Conservation (phyloP, 2,329 filamentous ascomycete species). For the Fusarium hainanense region DNA sequence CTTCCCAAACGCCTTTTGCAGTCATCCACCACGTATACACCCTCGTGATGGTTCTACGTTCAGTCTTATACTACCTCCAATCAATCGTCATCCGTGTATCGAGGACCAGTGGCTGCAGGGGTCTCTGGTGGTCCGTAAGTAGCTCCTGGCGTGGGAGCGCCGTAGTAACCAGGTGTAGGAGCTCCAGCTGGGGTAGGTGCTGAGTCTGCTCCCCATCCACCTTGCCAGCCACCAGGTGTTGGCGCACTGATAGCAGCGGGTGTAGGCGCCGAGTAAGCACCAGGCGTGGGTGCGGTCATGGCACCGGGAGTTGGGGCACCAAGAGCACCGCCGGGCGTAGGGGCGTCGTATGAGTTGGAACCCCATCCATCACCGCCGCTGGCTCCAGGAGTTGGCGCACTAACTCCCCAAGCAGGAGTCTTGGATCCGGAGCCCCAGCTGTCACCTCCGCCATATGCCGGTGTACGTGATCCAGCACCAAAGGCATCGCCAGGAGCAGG, state of each 20-base stretch:
- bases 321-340: slow-evolving; percentile 70
- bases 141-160: slow-evolving; percentile 74
- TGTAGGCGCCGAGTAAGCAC: slow-evolving; percentile 73
- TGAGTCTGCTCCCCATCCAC: slow-evolving; percentile 69
- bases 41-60: slow-evolving; percentile 4
- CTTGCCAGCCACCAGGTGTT: slow-evolving; percentile 73
- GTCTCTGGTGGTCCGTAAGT: slow-evolving; percentile 66
- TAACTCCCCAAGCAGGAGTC: slow-evolving; percentile 77
- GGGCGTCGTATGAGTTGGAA: slow-evolving; percentile 72
- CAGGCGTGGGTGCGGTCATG: slow-evolving; percentile 77
- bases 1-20: slow-evolving; percentile 39
- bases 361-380: slow-evolving; percentile 70
- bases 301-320: slow-evolving; percentile 71
- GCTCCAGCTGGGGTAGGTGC: slow-evolving; percentile 75
- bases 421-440: slow-evolving; percentile 77
- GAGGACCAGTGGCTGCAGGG: slow-evolving; percentile 68
- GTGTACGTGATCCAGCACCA: slow-evolving; percentile 74
- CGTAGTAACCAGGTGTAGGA: slow-evolving; percentile 74
- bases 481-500: slow-evolving; percentile 70
- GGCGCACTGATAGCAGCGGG: slow-evolving; percentile 73
- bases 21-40: slow-evolving; percentile 2
- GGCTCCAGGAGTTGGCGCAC: slow-evolving; percentile 68
- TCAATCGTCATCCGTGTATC: slow-evolving; percentile 64
- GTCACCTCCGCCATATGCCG: slow-evolving; percentile 69
- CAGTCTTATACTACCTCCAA: slow-evolving; percentile 14